phyloP scores from a whole-genome alignment of 306 rosid genomes.

The Castanea sativa region DNA sequence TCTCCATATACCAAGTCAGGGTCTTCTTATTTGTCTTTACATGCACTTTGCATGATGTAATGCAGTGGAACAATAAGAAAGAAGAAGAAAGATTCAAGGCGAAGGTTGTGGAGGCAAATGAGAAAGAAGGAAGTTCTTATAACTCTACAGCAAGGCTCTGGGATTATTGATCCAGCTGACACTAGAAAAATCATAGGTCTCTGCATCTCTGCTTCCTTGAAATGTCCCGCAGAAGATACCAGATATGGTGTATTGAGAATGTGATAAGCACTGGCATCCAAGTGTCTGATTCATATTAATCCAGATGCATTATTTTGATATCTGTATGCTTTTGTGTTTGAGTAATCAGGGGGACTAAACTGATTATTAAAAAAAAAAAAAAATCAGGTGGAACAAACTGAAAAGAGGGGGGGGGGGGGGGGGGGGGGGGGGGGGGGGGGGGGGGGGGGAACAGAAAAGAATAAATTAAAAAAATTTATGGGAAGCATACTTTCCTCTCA shows the following conservation, averaged over 20 bases:
- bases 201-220: conserved; percentile 68
- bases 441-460: too few species aligned
- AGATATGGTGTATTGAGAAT: conserved; percentile 91
- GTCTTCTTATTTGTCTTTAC: conserved; percentile 16
- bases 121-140: conserved; percentile 82
- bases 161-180: conserved; percentile 98
- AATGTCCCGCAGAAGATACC: conserved; percentile 63
- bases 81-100: conserved; percentile 80
- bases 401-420: too few species aligned
- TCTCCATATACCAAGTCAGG: not conserved
- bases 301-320: not conserved
- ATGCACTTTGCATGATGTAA: not conserved
- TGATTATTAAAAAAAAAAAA: not conserved
- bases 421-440: too few species aligned
- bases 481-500: too few species aligned
- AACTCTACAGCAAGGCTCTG: conserved; percentile 93
- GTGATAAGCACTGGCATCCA: conserved; percentile 32
- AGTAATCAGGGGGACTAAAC: not conserved
- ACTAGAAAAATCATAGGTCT: conserved; percentile 79
- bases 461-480: too few species aligned
- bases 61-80: conserved; percentile 72
- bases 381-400: too few species aligned
- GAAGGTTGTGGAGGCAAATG: conserved; percentile 73
- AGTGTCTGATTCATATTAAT: not conserved
- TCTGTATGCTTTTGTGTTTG: not conserved